phyloP scores from a whole-genome alignment of 192 early-diverging fungal species.

The Podila minutissima region DNA sequence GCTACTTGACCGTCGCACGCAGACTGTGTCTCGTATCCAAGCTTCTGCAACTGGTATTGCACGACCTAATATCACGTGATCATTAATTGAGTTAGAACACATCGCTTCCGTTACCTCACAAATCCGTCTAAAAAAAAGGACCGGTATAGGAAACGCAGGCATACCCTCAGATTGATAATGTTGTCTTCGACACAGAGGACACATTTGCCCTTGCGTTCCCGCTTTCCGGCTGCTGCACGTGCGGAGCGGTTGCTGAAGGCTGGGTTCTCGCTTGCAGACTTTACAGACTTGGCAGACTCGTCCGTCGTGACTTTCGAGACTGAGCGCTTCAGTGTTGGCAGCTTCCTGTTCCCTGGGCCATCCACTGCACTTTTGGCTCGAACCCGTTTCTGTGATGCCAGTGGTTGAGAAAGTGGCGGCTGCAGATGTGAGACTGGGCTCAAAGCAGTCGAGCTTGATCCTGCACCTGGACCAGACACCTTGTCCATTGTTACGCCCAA shows the following conservation, averaged over 20 bases:
- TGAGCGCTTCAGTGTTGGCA: background rate
- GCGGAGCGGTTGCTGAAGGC: constrained; percentile 24
- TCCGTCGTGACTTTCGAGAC: background rate
- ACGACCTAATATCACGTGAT: constrained; percentile 50
- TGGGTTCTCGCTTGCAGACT: constrained; percentile 15
- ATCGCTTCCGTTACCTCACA: background rate
- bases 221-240: constrained; percentile 28
- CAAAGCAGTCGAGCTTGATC: too few species aligned
- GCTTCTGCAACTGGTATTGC: constrained; percentile 61
- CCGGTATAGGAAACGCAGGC: background rate
- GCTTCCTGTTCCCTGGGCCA: too few species aligned
- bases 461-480: too few species aligned
- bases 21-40: constrained; percentile 56
- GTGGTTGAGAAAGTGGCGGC: too few species aligned
- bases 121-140: too few species aligned
- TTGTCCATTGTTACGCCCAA: too few species aligned
- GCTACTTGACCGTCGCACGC: constrained; percentile 69
- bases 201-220: constrained; percentile 31
- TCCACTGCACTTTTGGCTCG: too few species aligned
- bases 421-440: too few species aligned
- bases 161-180: constrained; percentile 63
- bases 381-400: too few species aligned
- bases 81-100: background rate
- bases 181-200: constrained; percentile 59
- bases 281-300: background rate